Base-by-base conservation (phyloP, 495 filamentous ascomycete genomes). In the Lindgomyces ingoldianus region DNA sequence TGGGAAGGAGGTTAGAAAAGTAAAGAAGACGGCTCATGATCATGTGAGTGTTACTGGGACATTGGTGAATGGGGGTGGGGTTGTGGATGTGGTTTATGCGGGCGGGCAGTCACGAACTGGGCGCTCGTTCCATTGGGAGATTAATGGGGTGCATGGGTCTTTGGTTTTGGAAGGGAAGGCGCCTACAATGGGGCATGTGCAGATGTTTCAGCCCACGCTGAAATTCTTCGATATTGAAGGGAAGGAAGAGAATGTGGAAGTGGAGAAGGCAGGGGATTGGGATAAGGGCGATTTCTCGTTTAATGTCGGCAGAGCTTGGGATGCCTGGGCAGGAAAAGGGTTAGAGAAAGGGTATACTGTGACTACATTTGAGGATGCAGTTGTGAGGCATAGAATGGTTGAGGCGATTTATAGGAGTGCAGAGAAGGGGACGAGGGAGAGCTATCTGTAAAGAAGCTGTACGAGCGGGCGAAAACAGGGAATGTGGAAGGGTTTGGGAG, bases 241-340 rank as follows among this genome's bases (percentile, higher is more conserved):
- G 24, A 71, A 75, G 39, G 72, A 81, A 0, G 74, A 81, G 24
- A 66, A 69, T 24, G 65, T 84, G 0, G 72, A 76, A 9, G 78
- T 79, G 75, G 72, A 76, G 11, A 76, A 75, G 67, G 45, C 51
- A 12, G 57, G 29, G 2, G 41, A 42, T 3, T 26, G 9, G 26
- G 50, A 48, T n/a, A 45, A 59, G 46, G 51, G 49, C 1, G 49
- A 60, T 26, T 61, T 71, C 4, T 75, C 76, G 4, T 75, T 76
- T 55, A 76, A 77, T 64, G 75, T 85, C 24, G 83, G 72, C 0
- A 70, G 74, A 14, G 52, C 84, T 8, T 86, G 85, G 62, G 82
- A 83, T 71, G 75, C 70, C 1, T 81, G 78, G 64, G 79, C 77
- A 4, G 70, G 57, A 1, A 33, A 65, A 1, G 74, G 69, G 9